Evolutionary conservation across 257 asterid genomes (phyloP).

Genomic region (Oldenlandia corymbosa): DNA sequence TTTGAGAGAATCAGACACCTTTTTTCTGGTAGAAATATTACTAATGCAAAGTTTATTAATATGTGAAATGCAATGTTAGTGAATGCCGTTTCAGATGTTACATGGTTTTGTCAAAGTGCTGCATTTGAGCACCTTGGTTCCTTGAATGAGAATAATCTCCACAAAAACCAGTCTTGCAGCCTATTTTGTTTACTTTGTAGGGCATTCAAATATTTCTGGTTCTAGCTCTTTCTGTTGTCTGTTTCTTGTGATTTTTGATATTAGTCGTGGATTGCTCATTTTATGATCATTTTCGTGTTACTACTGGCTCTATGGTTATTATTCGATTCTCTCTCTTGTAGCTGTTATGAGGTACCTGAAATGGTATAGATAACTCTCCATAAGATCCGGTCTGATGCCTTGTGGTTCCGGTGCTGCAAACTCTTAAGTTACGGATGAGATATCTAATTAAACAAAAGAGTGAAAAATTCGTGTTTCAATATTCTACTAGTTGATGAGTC

Average conservation of each 20-base stretch:
- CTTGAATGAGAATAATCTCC: neutral
- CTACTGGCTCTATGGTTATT: neutral
- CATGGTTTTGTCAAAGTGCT: neutral
- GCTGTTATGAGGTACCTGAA: neutral
- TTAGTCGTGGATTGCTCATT: neutral
- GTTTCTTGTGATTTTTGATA: neutral
- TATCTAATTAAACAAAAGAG: neutral
- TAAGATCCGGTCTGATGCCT: too few relatives aligned
- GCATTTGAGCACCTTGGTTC: neutral
- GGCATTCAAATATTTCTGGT: neutral
- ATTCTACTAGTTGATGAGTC: neutral
- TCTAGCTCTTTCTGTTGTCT: neutral
- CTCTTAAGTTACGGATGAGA: neutral
- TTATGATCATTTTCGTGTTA: neutral
- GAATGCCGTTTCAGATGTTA: too few relatives aligned
- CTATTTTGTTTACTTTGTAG: too few relatives aligned
- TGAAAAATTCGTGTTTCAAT: neutral
- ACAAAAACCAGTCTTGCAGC: too few relatives aligned
- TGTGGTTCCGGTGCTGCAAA: neutral
- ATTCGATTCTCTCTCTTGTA: neutral
- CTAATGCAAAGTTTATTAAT: too few relatives aligned
- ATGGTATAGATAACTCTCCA: neutral
- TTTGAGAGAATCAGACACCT: neutral
- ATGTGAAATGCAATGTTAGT: too few relatives aligned
- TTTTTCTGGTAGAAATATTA: neutral